These are phyloP conservation scores for Senna tora DNA, from an alignment of 306 rosid species.

Conservation along the genomic window DNA sequence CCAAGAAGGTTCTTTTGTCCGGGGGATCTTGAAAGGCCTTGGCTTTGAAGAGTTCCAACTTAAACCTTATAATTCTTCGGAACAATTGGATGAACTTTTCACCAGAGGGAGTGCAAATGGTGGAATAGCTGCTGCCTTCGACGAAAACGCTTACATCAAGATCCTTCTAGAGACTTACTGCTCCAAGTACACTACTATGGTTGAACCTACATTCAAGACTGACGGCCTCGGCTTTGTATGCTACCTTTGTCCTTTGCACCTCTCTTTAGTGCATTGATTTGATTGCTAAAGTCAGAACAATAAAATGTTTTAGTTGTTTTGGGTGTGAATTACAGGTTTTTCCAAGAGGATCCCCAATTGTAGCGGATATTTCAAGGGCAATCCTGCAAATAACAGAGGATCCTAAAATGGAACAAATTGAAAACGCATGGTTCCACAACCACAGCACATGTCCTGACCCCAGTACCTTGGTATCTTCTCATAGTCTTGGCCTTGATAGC, in stretches of 20 bases:
- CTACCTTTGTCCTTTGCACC: background rate
- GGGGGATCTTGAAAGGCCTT: constrained; percentile 11
- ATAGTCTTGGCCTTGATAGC: constrained; percentile 43
- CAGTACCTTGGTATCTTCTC: background rate
- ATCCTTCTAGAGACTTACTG: constrained; percentile 36
- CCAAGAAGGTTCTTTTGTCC: constrained; percentile 25
- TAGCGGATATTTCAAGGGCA: constrained; percentile 36
- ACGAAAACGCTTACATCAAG: constrained; percentile 41
- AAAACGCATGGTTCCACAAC: constrained; percentile 36
- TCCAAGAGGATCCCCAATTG: constrained; percentile 44
- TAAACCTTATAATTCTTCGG: background rate
- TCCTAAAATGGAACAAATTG: constrained; percentile 30
- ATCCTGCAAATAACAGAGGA: constrained; percentile 39
- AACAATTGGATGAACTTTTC: constrained; percentile 33
- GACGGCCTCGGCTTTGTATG: constrained; percentile 60
- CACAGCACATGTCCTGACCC: constrained; percentile 22
- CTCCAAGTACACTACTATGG: constrained; percentile 40
- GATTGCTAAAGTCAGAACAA: background rate
- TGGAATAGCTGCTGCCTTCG: constrained; percentile 52
- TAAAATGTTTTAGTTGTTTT: background rate
- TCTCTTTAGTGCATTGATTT: background rate
- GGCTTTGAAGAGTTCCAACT: constrained; percentile 40
- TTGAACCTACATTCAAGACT: constrained; percentile 39
- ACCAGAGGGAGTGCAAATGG: constrained; percentile 39
- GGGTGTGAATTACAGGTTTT: constrained; percentile 38